These are phyloP conservation scores for Brassica carinata DNA, from an alignment of 345 rosid species.

Conservation along the genomic window DNA sequence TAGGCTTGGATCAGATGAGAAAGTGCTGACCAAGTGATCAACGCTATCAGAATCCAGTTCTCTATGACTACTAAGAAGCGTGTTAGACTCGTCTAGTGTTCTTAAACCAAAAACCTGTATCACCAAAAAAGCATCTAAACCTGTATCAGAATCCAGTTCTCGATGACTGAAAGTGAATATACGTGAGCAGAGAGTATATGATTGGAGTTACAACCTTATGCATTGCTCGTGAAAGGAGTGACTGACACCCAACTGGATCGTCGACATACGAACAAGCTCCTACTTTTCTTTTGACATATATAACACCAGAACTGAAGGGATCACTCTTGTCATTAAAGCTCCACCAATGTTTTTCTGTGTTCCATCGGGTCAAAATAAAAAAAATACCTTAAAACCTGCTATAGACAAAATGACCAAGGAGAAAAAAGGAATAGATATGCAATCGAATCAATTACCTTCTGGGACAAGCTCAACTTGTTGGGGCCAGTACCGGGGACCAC, in stretches of 20 bases:
- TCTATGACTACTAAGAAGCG: conserved; percentile 40
- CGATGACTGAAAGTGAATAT: conserved; percentile 8
- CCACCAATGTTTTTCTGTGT: conserved; percentile 90
- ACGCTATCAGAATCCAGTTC: conserved; percentile 60
- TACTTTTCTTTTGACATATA: conserved; percentile 88
- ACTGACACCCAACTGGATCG: conserved; percentile 93
- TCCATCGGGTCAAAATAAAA: conserved; percentile 13
- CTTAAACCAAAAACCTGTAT: conserved; percentile 82
- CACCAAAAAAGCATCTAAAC: conserved; percentile 13
- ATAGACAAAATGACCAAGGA: background rate
- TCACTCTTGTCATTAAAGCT: conserved; percentile 62
- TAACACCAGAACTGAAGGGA: conserved; percentile 83
- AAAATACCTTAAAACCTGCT: background rate
- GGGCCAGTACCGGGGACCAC: conserved; percentile 98
- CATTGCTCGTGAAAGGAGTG: conserved; percentile 91
- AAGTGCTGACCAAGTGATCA: conserved; percentile 92
- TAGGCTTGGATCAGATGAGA: conserved; percentile 96
- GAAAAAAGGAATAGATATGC: background rate
- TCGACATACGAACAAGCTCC: conserved; percentile 98
- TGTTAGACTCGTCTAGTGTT: conserved; percentile 45
- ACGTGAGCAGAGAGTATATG: conserved; percentile 15
- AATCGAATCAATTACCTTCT: conserved; percentile 57
- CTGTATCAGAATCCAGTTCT: conserved; percentile 14
- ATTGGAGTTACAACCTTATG: conserved; percentile 69
- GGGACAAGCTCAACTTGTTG: conserved; percentile 83